A percentile compares a stretch with the other conserved stretches of the same genome.
Evolutionary conservation across 257 asterid genomes (phyloP).

Genomic region (Anisodus tanguticus): DNA sequence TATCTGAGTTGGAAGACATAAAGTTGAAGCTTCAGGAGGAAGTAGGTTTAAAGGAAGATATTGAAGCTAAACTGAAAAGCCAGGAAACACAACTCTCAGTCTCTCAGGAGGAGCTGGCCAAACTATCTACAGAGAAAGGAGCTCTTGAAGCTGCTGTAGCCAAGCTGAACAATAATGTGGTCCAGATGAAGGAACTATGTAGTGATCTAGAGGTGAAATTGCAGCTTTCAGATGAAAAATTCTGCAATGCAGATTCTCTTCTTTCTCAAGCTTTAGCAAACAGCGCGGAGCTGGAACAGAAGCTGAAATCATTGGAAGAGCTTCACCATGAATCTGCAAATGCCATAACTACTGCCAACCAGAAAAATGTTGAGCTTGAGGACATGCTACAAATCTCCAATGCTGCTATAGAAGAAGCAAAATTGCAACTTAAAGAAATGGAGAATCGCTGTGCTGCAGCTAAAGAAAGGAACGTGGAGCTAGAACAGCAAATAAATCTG

Average conservation of each 20-base stretch:
- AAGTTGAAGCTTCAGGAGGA: conserved; percentile 60
- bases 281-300: conserved; percentile 70
- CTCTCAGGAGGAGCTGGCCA: conserved; percentile 55
- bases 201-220: conserved; percentile 74
- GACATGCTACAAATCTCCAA: conserved; percentile 48
- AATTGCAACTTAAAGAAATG: conserved; percentile 52
- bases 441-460: conserved; percentile 59
- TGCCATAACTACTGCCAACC: conserved; percentile 51
- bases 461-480: conserved; percentile 65
- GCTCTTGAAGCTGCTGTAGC: conserved; percentile 60
- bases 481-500: conserved; percentile 66
- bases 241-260: conserved; percentile 68
- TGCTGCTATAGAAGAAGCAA: conserved; percentile 62
- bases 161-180: conserved; percentile 53
- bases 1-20: conserved; percentile 54
- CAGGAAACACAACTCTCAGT: conserved; percentile 49
- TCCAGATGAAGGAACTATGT: conserved; percentile 69
- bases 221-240: conserved; percentile 76
- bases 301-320: conserved; percentile 65
- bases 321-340: conserved; percentile 65
- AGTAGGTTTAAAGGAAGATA: conserved; percentile 47
- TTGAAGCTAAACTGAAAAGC: conserved; percentile 47
- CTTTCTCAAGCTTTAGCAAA: conserved; percentile 70
- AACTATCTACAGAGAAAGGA: conserved; percentile 53
- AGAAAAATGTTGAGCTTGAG: conserved; percentile 70